Evolutionary conservation across 2,329 filamentous ascomycete genomes (phyloP), one percentile per base, ranked within the genome.

Genomic region (Alternaria alternata): DNA sequence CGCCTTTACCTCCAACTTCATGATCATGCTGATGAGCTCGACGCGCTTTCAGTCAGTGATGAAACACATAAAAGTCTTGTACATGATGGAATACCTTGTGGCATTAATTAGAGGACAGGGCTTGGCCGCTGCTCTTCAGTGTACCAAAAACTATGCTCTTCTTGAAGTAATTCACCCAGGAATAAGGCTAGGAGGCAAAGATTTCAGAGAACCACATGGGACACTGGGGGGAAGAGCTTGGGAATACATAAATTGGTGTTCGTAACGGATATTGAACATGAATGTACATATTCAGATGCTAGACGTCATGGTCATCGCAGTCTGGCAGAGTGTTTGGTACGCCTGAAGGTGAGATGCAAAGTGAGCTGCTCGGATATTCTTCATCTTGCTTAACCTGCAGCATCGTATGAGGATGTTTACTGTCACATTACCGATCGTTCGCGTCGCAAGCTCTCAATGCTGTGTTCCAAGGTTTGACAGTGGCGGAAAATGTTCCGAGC

Each of bases 81-180:
- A 11, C 22, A 20, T 20, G 46, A 34, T 30, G 57, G 49, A n/a
- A 6, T 65, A 12, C 60, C 57, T 5, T 18, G 20, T 8, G 57
- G 38, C 9, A 44, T 63, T 14, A 41, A 5, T n/a, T 43, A 30
- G 26, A 26, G 7, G 16, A 39, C 11, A 8, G 22, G 4, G 44
- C 56, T 7, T 55, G 42, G 58, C 38, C 26, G 3, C n/a, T 52
- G 34, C 22, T 63, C 28, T 43, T 51, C 18, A 36, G 32, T 22
- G 51, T 43, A 30, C n/a, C 9, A 8, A 53, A 49, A 14, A 26
- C 3, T 16, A 60, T 61, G 57, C 18, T 57, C 34, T 20, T 18
- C 14, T 53, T 30, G 34, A 39, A 59, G 5, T 5, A 16, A 7
- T 11, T 24, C 9, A 53, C 49, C 6, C 49, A 36, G 42, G 44